These are phyloP conservation scores for Suillus plorans DNA, from an alignment of 768 basidiomycete genomes.

Conservation along the genomic window DNA sequence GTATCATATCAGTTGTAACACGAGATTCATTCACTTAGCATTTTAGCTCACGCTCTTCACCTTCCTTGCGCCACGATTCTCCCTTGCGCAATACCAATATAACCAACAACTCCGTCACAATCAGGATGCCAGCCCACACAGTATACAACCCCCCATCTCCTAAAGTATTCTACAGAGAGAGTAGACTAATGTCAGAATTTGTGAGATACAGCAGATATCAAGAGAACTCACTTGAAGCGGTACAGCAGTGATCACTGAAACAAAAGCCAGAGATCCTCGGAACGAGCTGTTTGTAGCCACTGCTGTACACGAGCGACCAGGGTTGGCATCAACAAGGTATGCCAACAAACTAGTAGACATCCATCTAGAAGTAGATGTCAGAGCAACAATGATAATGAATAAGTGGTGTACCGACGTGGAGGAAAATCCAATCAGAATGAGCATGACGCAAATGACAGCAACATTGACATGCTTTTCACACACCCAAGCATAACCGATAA, in stretches of 20 bases:
- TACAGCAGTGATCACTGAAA: conserved; percentile 72
- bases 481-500: conserved; percentile 77
- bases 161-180: conserved; percentile 49
- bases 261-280: conserved; percentile 66
- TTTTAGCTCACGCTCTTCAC: conserved; percentile 40
- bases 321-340: conserved; percentile 88
- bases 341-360: conserved; percentile 73
- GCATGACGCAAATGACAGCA: conserved; percentile 64
- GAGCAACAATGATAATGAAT: background rate
- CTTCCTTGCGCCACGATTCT: conserved; percentile 52
- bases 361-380: conserved; percentile 34
- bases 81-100: conserved; percentile 62
- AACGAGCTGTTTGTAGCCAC: conserved; percentile 76
- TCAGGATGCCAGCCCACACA: conserved; percentile 56
- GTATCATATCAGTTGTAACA: background rate
- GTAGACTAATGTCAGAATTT: background rate
- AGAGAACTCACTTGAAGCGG: conserved; percentile 52
- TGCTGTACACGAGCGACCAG: conserved; percentile 74
- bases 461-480: conserved; percentile 61
- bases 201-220: background rate
- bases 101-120: conserved; percentile 52
- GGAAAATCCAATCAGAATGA: conserved; percentile 74
- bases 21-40: background rate
- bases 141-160: conserved; percentile 85
- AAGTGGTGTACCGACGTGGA: conserved; percentile 52